Base-by-base conservation (phyloP, 441 rosid species). In the Francoa sonchifolia region DNA sequence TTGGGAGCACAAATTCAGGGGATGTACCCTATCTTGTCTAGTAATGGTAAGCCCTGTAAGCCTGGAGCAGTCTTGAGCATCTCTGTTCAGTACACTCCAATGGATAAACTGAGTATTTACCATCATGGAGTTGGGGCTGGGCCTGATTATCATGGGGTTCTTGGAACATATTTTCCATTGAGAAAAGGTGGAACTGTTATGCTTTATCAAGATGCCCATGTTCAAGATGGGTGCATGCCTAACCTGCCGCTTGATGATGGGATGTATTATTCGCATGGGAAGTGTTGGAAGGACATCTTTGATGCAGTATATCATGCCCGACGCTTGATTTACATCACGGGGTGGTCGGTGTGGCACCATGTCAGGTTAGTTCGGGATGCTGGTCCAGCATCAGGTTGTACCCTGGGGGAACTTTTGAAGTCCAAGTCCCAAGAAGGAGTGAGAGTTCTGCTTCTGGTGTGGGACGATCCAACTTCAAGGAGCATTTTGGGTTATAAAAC, bases 391-490 rank as follows among this genome's bases (percentile, higher is more conserved):
- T 63, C 76, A 2, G 72, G 61, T 50, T 47, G 59, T 59, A 63
- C 75, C 22, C 71, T 90, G 39, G 99, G 99, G 42, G 93, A 90
- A 42, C 73, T 90, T 63, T 65, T 90, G 36, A 76, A 77, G 61
- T 59, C 78, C 31, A 90, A 79, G 71, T 86, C 99, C 41, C 94
- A 67, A 57, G 96, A 90, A 75, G 99, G 96, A 20, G 99, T 90
- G 5, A 69, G 99, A 49, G 99, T 90, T 50, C 74, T 90, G 61
- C 94, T 86, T 45, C 86, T 86, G 52, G 33, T 90, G 37, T 90
- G 99, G 99, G 99, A 90, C 71, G 99, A 90, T 41, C 95, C 95
- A 34, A 90, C 99, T 70, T 90, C 99, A 8, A 72, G 86, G 62
- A 81, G 65, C 68, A 79, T 82, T 30, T 75, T 90, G 57, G 96